Evolutionary conservation across 2,329 filamentous ascomycete species (phyloP), one percentile per base, ranked within the genome.

Genomic region (Gyromitra esculenta): DNA sequence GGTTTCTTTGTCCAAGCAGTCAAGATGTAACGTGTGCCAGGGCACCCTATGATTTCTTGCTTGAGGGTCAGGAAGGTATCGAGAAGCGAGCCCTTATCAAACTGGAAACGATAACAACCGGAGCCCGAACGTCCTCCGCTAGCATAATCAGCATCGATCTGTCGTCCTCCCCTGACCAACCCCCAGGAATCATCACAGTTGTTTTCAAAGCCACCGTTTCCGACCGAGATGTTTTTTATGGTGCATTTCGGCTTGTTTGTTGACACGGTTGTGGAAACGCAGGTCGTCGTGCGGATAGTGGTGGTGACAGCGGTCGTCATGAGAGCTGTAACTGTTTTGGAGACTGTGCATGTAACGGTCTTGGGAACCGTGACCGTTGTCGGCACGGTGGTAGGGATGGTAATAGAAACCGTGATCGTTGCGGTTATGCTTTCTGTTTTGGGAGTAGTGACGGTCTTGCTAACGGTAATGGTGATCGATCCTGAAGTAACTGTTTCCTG

Each of bases 1-100:
- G 70, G 62, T 35, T 56, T 54, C 64, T 69, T 74, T 5, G 64
- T 74, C 71, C 71, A 74, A 25, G 39, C 56, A 7, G 43, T 57
- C 13, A 74, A 31, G 7, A 45, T 11, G 25, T 74, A 74, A 11
- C 21, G 37, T 11, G 25, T 69, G 9, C 21, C 35, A 0, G 21
- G 4, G 64, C 71, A 74, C 13, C 68, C 52, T 6, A 37, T 69
- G 15, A 74, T n/a, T 8, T 35, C 9, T 43, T 74, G 71, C 18
- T 62, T 62, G 1, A 70, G 67, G 13, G 15, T 39, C 13, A 41
- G 9, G 13, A n/a, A 54, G 4, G 9, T 45, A 18, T 48, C 54
- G n/a, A 21, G 31, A 37, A 2, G 25, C 11, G n/a, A 41, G 1
- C 25, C 8, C 18, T 59, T 60, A 6, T 21, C 31, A 62, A 73